Base-by-base conservation (phyloP, 2,329 filamentous ascomycete genomes). In the Alternaria metachromatica region DNA sequence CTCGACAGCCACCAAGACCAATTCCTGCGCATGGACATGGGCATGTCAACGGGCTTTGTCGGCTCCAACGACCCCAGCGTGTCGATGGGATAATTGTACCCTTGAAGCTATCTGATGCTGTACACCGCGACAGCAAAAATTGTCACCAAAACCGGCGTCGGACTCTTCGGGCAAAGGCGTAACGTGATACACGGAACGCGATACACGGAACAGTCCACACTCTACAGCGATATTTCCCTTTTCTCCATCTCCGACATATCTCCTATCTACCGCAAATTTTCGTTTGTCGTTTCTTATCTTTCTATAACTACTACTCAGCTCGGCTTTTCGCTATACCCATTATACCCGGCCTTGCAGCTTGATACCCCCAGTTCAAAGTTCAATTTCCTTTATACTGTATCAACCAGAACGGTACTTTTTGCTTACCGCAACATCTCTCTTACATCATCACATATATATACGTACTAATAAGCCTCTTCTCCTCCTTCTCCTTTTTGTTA, bases 1-100 rank as follows among this genome's bases (percentile, higher is more conserved):
- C 73, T 79, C 33, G 75, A 79, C 25, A 65, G 44, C 45, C 72
- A 76, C 25, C 71, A 71, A 60, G 77, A 80, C 48, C 71, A 71
- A 43, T 80, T 77, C 44, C 57, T 80, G 13, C 51, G 72, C 11
- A 72, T 79, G 66, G 76, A 77, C 18, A 78, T 80, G 70, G 73
- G 70, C 1, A 62, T 78, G 25, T 49, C 71, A n/a, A 60, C 71
- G 12, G 70, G 68, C 3, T 78, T 75, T 46, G 76, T 77, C 13
- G 72, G 71, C 6, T 70, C 72, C 1, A 74, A 72, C 33, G 71
- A 69, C 26, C 71, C 72, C 26, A 54, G 56, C n/a, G 65, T 67
- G 3, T 65, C 65, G 13, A 72, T 72, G 69, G 69, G 69, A 48
- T 62, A 49, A 62, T 20, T 61, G 48, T 44, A 37, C 48, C 26